Conservation (phyloP, 257 asterid species). For the Jacaranda mimosifolia region DNA sequence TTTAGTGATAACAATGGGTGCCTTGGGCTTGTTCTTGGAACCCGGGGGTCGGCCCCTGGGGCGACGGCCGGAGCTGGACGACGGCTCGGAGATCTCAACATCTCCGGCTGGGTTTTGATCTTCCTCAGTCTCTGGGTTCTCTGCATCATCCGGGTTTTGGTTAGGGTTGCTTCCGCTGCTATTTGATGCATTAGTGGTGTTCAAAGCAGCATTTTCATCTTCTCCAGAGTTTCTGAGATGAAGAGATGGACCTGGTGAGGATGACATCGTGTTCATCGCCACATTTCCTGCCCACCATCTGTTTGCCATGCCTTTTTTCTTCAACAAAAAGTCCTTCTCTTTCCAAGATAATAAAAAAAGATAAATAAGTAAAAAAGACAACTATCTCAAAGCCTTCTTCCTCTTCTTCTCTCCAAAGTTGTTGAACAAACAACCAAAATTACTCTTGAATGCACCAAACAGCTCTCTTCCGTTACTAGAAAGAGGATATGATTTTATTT, state of each 20-base stretch:
- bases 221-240: constrained; percentile 65
- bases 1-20: constrained; percentile 73
- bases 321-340: too few species aligned
- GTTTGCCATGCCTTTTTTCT: constrained; percentile 59
- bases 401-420: constrained; percentile 28
- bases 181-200: constrained; percentile 42
- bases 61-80: constrained; percentile 59
- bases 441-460: too few species aligned
- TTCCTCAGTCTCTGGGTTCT: constrained; percentile 44
- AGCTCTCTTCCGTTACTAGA: too few species aligned
- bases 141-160: constrained; percentile 53
- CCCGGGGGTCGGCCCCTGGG: constrained; percentile 83
- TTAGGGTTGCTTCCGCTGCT: constrained; percentile 60
- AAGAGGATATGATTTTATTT: too few species aligned
- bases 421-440: constrained; percentile 36
- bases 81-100: constrained; percentile 59
- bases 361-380: too few species aligned
- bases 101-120: constrained; percentile 56
- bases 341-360: constrained; percentile 28
- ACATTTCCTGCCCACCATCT: constrained; percentile 95
- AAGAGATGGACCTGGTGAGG: too few species aligned
- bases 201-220: too few species aligned
- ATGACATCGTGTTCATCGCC: too few species aligned
- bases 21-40: constrained; percentile 71
- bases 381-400: constrained; percentile 2